Evolutionary conservation across 202 grass and related monocot species (phyloP), one percentile per base, ranked within the genome.

Genomic region (Bolboschoenoplectus hybrid): DNA sequence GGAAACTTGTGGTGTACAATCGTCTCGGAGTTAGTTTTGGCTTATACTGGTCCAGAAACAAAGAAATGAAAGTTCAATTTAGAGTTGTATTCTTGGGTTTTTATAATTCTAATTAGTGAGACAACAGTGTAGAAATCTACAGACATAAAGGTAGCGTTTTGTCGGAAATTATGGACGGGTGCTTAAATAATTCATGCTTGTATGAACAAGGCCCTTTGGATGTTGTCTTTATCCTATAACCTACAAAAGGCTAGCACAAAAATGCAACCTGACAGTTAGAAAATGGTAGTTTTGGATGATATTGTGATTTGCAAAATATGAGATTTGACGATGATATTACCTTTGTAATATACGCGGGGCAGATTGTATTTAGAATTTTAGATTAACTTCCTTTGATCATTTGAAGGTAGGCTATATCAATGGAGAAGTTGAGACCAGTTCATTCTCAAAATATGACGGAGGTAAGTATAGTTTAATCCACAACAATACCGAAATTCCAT

Each of bases 401-500:
- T 43, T 84, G 82, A 84, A 84, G 82, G 82, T 84, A 84, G 82
- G 81, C 47, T 84, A 71, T 68, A 71, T 68, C 32, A 70, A 84
- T 84, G 82, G 82, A 84, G 64, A 84, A 70, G 45, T 56, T 53
- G 46, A 57, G 71, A 71, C 65, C 82, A 56, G 64, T 71, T 84
- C 65, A 71, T 40, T 71, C 56, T 84, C 65, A 41, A 58, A 14
- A 57, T 53, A 35, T 2, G 13, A 71, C 12, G 20, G 38, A 71
- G 82, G 82, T 84, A 56, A 79, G 6, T 67, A 35, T 36, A 49
- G 0, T 16, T 36, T 67, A 26, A 26, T 82, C 14, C 9, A 36
- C 19, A 9, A 63, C 41, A 61, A 81, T 44, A 9, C 26, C 17
- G 41, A 82, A 19, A 60, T 60, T 81, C 0, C 19, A 83, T 50